Percentiles rank a stretch among this genome's conserved stretches.
These are phyloP conservation scores for Pythium monospermum DNA, from an alignment of 352 stramenopile species.

Conservation along the genomic window DNA sequence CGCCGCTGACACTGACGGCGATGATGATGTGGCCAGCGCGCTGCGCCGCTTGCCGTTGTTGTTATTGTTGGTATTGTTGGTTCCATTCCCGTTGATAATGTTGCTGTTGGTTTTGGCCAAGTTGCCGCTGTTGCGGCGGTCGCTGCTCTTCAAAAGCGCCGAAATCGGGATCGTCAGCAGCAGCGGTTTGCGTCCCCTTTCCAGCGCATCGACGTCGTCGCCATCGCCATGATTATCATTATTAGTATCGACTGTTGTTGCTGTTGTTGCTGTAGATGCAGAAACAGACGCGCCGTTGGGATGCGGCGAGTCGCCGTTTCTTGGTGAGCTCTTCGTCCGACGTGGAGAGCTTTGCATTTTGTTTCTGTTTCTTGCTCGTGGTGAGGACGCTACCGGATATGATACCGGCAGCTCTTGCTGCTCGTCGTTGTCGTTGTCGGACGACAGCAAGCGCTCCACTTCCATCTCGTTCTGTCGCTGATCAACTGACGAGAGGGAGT, in stretches of 20 bases:
- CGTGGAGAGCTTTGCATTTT: too few relatives aligned
- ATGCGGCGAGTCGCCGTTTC: too few relatives aligned
- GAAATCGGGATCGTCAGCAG: conserved; percentile 10
- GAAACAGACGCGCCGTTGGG: too few relatives aligned
- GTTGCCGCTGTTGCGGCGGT: too few relatives aligned
- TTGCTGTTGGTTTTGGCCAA: background rate
- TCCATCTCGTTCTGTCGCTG: conserved; percentile 1
- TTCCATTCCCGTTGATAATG: background rate
- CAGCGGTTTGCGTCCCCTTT: conserved; percentile 1
- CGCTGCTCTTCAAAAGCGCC: too few relatives aligned
- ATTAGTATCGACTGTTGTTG: too few relatives aligned
- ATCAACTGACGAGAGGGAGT: too few relatives aligned
- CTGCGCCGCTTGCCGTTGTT: conserved; percentile 7
- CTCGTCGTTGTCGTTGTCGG: background rate
- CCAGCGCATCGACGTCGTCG: conserved; percentile 5
- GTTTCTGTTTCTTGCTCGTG: too few relatives aligned
- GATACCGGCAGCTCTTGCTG: too few relatives aligned
- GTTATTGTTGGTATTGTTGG: background rate
- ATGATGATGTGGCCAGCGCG: background rate
- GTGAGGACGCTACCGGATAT: background rate
- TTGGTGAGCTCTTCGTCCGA: too few relatives aligned
- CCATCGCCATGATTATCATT: background rate
- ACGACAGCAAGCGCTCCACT: conserved; percentile 1
- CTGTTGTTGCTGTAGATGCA: too few relatives aligned
- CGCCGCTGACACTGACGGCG: background rate